Conservation (phyloP, 2,329 filamentous ascomycete genomes). For the Alternaria sp. region DNA sequence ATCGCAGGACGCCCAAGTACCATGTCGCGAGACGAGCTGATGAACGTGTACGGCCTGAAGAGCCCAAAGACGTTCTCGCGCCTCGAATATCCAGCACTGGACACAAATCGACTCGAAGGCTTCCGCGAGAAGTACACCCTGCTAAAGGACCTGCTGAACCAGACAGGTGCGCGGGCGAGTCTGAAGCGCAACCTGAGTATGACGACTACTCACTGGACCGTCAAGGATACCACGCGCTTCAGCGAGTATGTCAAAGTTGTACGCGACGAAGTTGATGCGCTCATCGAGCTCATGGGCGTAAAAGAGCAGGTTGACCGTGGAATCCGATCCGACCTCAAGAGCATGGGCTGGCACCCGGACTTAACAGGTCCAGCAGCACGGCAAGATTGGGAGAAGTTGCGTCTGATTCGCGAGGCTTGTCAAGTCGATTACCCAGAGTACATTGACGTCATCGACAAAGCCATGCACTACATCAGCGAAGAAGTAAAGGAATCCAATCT, state of each 20-base stretch:
- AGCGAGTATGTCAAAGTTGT: conserved; percentile 53
- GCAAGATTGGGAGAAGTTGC: conserved; percentile 54
- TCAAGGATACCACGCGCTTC: conserved; percentile 54
- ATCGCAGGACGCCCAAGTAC: conserved; percentile 56
- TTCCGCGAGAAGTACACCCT: conserved; percentile 58
- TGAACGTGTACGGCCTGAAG: conserved; percentile 58
- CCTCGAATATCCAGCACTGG: conserved; percentile 53
- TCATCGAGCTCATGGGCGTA: conserved; percentile 55
- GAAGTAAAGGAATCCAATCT: conserved; percentile 43
- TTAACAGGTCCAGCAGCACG: conserved; percentile 45
- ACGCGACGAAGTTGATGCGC: conserved; percentile 55
- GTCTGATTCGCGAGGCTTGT: conserved; percentile 56
- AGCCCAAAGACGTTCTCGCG: conserved; percentile 53
- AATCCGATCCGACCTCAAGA: conserved; percentile 56
- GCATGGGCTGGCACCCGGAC: conserved; percentile 60
- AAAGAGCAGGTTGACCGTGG: conserved; percentile 57
- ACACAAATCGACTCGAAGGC: conserved; percentile 55
- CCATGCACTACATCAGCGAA: conserved; percentile 55
- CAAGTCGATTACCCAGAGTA: conserved; percentile 57
- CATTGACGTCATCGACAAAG: conserved; percentile 53
- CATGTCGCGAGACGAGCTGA: conserved; percentile 54
- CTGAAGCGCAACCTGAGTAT: conserved; percentile 49
- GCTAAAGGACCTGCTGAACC: conserved; percentile 51
- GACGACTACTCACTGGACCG: conserved; percentile 52
- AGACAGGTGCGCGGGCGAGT: conserved; percentile 45